Percentiles rank a stretch among this genome's conserved stretches.
These are phyloP conservation scores for Bidens hawaiensis DNA, from an alignment of 140 eudicot species.

Conservation along the genomic window DNA sequence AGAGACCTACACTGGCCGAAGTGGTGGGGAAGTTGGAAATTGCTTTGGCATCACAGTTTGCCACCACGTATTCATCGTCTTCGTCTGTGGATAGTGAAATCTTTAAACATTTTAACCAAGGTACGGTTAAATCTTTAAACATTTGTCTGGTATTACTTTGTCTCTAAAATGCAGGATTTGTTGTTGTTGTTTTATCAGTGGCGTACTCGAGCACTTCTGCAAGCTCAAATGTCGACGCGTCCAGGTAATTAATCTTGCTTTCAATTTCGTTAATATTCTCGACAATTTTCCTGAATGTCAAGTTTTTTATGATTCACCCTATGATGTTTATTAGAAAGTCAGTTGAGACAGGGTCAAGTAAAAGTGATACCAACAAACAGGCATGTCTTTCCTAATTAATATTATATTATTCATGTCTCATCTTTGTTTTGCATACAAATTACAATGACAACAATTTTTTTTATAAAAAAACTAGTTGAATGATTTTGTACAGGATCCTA, in stretches of 20 bases:
- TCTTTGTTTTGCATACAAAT: background rate
- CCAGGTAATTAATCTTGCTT: background rate
- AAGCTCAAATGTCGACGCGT: background rate
- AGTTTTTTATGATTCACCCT: background rate
- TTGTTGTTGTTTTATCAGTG: background rate
- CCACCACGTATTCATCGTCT: background rate
- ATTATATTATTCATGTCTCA: background rate
- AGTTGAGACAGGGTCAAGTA: background rate
- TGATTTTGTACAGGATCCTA: background rate
- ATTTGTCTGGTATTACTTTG: background rate
- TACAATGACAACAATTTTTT: too few relatives aligned
- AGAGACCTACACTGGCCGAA: constrained; percentile 5
- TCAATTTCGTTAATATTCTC: background rate
- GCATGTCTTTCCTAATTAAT: constrained; percentile 1
- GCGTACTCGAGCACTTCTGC: background rate
- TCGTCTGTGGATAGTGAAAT: constrained; percentile 1
- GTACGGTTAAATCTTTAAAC: background rate
- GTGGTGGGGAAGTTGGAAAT: constrained; percentile 4
- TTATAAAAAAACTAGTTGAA: background rate
- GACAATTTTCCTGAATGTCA: background rate
- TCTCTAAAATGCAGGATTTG: background rate
- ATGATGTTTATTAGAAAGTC: background rate
- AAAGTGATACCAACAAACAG: background rate
- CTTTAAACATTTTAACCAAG: background rate
- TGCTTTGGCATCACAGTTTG: constrained; percentile 4